A percentile compares a stretch with the other conserved stretches of the same genome.
These are phyloP conservation scores for Venturia effusa DNA, from an alignment of 2,329 filamentous ascomycete genomes.

Conservation along the genomic window DNA sequence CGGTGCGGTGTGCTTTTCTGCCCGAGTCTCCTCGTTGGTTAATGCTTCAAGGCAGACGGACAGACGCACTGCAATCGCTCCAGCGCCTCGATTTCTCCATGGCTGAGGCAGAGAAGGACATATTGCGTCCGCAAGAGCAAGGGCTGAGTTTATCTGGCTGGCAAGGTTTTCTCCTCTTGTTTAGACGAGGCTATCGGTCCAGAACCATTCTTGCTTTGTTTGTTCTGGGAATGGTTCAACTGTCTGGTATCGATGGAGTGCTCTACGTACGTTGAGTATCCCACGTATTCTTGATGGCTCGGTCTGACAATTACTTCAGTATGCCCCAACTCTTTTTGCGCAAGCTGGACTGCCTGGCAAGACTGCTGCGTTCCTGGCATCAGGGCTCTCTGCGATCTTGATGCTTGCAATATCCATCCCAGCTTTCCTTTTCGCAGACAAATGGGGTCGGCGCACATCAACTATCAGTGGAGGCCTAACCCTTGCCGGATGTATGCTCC, in stretches of 20 bases:
- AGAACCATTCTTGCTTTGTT: constrained; percentile 44
- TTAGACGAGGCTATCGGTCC: constrained; percentile 23
- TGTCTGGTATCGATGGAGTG: constrained; percentile 52
- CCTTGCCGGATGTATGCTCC: constrained; percentile 40
- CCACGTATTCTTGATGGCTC: not conserved
- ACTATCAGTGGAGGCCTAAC: constrained; percentile 43
- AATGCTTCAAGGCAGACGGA: constrained; percentile 33
- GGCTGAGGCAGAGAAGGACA: constrained; percentile 37
- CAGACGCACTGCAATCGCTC: constrained; percentile 30
- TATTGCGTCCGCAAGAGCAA: constrained; percentile 23
- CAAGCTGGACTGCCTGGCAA: constrained; percentile 43
- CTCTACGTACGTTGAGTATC: constrained; percentile 38
- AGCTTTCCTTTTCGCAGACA: constrained; percentile 42
- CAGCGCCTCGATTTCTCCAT: constrained; percentile 19
- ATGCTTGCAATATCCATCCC: constrained; percentile 45
- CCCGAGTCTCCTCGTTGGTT: constrained; percentile 51
- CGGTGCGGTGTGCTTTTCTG: constrained; percentile 31
- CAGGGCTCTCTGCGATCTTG: constrained; percentile 45
- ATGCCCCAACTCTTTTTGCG: constrained; percentile 46
- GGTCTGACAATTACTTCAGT: constrained; percentile 25
- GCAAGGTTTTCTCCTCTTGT: constrained; percentile 18
- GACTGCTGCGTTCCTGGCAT: constrained; percentile 46
- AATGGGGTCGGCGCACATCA: constrained; percentile 44
- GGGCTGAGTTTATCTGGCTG: constrained; percentile 14
- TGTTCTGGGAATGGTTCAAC: constrained; percentile 48